Base-by-base conservation (phyloP, 176 grass and related monocot genomes). In the Bonia amplexicaulis region DNA sequence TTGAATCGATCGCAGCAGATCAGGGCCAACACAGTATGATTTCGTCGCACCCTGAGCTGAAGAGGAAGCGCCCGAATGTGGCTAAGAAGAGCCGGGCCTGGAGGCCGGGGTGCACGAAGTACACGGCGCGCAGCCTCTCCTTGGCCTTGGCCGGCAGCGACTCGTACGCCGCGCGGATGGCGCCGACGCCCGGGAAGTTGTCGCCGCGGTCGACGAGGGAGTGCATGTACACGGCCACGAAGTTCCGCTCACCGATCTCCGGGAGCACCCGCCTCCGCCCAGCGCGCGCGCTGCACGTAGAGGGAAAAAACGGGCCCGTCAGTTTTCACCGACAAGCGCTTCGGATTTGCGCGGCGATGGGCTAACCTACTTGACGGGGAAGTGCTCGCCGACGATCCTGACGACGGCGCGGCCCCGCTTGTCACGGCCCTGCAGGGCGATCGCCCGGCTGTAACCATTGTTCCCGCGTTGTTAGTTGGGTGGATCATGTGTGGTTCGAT, bases 11-110 rank as follows among this genome's bases (percentile, higher is more conserved):
- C 31, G 16, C 14, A 1, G 67, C 3, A 23, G 73, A 54, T 12
- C 19, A 2, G 42, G 41, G 41, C 64, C 7, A 53, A 33, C 31
- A 3, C 41, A 6, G 64, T 31, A 6, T 2, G 5, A 12, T 2
- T 5, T 13, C 6, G 2, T 5, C 26, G 15, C 83, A 98, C 93
- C 93, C 76, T 47, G 85, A 80, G 78, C 93, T 93, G 76, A 98
- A 98, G 83, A 95, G 88, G 87, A 98, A 95, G 2, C 91, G 82
- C 0, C 93, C 93, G 67, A 95, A 74, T 69, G 89, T 98, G 73
- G 91, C 91, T 80, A 93, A 95, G 89, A 98, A 98, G 85, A 95
- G 85, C n/a, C 96, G 88, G 67, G 96, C 74, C 80, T 95, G 96
- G 77, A 98, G 48, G 7, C 91, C 85, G 5, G 96, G 96, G 90